Evolutionary conservation across 768 basidiomycete genomes (phyloP), one percentile per base, ranked within the genome.

Genomic region (Kwoniella shandongensis): DNA sequence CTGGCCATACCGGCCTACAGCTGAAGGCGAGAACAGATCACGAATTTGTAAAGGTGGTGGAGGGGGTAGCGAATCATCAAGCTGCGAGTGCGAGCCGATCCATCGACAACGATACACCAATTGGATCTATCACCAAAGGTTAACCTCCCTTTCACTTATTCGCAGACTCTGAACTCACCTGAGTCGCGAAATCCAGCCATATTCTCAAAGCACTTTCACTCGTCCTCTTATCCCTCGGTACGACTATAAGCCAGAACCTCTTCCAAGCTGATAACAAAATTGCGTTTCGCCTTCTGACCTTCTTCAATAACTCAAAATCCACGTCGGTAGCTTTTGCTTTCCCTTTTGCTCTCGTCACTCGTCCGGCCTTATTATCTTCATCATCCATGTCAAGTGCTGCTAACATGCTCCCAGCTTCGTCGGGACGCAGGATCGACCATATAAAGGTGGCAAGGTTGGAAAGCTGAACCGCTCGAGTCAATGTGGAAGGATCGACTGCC

Each of bases 131-230:
- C 3, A 18, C 22, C 30, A 27, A 2, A 4, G 18, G 44, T 46
- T 17, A 46, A 44, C 26, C 22, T 48, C n/a, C n/a, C n/a, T n/a
- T n/a, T n/a, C n/a, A n/a, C n/a, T n/a, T n/a, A n/a, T n/a, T n/a
- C n/a, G n/a, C n/a, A n/a, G n/a, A n/a, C n/a, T 8, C 12, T 15
- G n/a, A 1, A 59, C 67, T 41, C 51, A 72, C 70, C 46, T 66
- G 57, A 25, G 67, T 67, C 20, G 70, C 53, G 42, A 69, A 66
- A 35, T 72, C 63, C n/a, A 67, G 32, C 70, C 70, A 72, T 35
- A 72, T 35, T 20, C 47, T 42, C 26, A 69, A 29, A 12, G 63
- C 62, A 30, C 26, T 41, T 17, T 59, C 54, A 36, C 51, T 61
- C 1, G 42, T 38, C 41, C 63, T 53, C 48, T 56, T 42, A 11